Conservation (phyloP, 306 rosid genomes). For the Ormosia semicastrata region DNA sequence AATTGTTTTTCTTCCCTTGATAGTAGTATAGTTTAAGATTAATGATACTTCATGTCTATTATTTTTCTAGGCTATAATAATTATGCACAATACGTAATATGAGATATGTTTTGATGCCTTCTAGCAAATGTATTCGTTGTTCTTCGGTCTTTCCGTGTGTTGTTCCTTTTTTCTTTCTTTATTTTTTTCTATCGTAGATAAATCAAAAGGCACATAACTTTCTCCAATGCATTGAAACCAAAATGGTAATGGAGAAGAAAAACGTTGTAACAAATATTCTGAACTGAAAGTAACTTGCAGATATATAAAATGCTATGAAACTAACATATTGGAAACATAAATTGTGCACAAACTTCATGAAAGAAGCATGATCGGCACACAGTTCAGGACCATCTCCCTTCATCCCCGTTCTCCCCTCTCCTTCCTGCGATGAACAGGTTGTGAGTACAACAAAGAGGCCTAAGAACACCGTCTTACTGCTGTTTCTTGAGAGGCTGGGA, state of each 20-base stretch:
- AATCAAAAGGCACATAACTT: neutral
- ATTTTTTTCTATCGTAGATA: no score
- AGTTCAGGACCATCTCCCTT: slow-evolving; percentile 37
- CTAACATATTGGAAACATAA: slow-evolving; percentile 18
- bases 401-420: slow-evolving; percentile 27
- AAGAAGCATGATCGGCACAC: slow-evolving; percentile 11
- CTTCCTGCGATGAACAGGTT: slow-evolving; percentile 8
- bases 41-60: neutral
- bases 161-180: neutral
- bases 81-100: neutral
- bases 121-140: neutral
- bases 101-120: neutral
- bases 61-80: neutral
- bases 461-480: slow-evolving; percentile 40
- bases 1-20: neutral
- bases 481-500: slow-evolving; percentile 57
- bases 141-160: neutral
- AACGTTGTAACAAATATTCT: neutral
- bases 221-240: slow-evolving; percentile 16
- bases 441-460: slow-evolving; percentile 12
- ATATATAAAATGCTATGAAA: slow-evolving; percentile 7
- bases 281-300: slow-evolving; percentile 7
- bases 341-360: slow-evolving; percentile 8
- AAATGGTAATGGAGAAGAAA: neutral
- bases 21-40: neutral